Conservation (phyloP, 192 early-diverging fungal genomes). For the Entomortierella beljakovae region DNA sequence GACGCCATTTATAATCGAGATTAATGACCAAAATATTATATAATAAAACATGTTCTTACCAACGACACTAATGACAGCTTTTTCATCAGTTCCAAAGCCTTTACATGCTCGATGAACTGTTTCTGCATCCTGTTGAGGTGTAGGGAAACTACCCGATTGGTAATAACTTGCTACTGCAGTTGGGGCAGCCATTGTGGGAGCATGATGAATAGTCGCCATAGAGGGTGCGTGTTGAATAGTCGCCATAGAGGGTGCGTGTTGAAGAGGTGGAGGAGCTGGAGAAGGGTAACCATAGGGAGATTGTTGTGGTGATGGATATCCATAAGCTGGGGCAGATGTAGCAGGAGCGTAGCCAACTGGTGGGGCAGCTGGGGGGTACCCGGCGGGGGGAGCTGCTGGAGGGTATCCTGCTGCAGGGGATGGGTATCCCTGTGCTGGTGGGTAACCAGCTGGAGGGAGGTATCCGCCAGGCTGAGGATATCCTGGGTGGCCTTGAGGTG, state of each 20-base stretch:
- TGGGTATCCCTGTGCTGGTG: slow-evolving; percentile 11
- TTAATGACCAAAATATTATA: no score
- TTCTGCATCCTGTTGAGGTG: slow-evolving; percentile 53
- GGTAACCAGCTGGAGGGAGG: slow-evolving; percentile 12
- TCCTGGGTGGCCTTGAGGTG: neutral
- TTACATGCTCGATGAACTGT: slow-evolving; percentile 39
- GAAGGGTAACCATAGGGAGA: slow-evolving; percentile 1
- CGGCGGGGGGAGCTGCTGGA: no score
- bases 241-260: slow-evolving; percentile 18
- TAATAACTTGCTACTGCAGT: slow-evolving; percentile 7
- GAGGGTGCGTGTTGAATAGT: slow-evolving; percentile 7
- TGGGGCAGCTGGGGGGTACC: no score
- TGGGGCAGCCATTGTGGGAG: slow-evolving; percentile 10
- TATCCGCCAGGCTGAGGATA: slow-evolving; percentile 13
- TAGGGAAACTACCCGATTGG: slow-evolving; percentile 21
- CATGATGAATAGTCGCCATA: slow-evolving; percentile 6
- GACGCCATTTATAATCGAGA: neutral
- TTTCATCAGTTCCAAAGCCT: slow-evolving; percentile 50
- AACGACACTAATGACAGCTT: slow-evolving; percentile 45
- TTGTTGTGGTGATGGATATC: slow-evolving; percentile 22
- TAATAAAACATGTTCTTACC: slow-evolving; percentile 31
- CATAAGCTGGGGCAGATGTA: neutral
- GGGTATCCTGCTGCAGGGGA: slow-evolving; percentile 13
- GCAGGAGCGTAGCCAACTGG: slow-evolving; percentile 9
- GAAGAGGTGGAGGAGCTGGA: slow-evolving; percentile 4